These are phyloP conservation scores for Yamadazyma olivae DNA, from an alignment of 805 yeast species.

Conservation along the genomic window DNA sequence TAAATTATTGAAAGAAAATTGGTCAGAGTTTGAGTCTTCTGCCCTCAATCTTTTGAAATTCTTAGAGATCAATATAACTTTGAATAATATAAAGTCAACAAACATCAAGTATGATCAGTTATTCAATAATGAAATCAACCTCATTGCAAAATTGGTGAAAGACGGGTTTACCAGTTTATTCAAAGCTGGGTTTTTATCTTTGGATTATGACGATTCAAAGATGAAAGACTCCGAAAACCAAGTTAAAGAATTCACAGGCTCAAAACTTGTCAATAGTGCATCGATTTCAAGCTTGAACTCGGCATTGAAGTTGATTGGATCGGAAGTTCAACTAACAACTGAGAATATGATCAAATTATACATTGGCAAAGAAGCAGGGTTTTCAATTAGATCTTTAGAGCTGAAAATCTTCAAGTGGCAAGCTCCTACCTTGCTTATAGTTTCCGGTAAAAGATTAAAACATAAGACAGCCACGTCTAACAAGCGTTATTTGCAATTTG, in stretches of 20 bases:
- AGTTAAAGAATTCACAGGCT: slow-evolving; percentile 14
- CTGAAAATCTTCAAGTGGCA: slow-evolving; percentile 84
- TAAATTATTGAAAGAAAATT: slow-evolving; percentile 21
- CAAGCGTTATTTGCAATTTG: slow-evolving; percentile 50
- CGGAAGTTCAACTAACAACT: slow-evolving; percentile 37
- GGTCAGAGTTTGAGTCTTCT: slow-evolving; percentile 41
- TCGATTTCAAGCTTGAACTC: slow-evolving; percentile 38
- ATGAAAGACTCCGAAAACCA: neutral
- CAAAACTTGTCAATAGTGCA: slow-evolving; percentile 41
- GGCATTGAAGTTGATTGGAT: slow-evolving; percentile 18
- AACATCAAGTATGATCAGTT: slow-evolving; percentile 17
- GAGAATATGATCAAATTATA: slow-evolving; percentile 59
- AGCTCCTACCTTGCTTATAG: slow-evolving; percentile 73
- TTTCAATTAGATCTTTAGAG: slow-evolving; percentile 84
- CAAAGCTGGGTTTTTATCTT: slow-evolving; percentile 29
- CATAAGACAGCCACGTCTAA: slow-evolving; percentile 31
- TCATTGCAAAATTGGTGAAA: slow-evolving; percentile 10
- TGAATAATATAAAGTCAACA: slow-evolving; percentile 3
- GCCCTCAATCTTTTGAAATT: slow-evolving; percentile 49
- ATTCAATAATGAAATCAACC: slow-evolving; percentile 2
- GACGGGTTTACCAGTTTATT: slow-evolving; percentile 18
- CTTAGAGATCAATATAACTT: slow-evolving; percentile 39
- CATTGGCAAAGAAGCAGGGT: slow-evolving; percentile 74
- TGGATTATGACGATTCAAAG: slow-evolving; percentile 5
- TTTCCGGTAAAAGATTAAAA: slow-evolving; percentile 59